Evolutionary conservation across 1,284 basidiomycete species (phyloP), one percentile per base, ranked within the genome.

Genomic region (Fistulinella staudtii): DNA sequence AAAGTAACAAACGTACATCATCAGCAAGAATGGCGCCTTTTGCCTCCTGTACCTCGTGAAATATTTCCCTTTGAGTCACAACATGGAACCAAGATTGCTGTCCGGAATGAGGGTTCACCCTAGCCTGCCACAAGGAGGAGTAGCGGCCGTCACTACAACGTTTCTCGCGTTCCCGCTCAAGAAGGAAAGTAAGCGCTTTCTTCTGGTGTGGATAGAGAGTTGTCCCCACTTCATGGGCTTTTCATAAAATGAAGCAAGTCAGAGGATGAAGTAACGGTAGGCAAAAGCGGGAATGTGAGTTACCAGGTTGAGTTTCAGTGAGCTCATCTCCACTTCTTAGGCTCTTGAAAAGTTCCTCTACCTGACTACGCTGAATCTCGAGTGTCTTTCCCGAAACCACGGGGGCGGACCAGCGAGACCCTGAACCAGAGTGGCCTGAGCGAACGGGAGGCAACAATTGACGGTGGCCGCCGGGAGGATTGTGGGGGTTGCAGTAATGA

Each of bases 121-220:
- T 73, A 41, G 67, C 61, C 55, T 87, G 80, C 91, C 92, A 95
- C 20, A 95, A 68, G 6, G 88, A 87, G 18, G 86, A 82, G 53
- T 76, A 77, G 47, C 68, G 69, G 41, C 80, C 80, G 48, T 77
- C 73, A 15, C 66, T 55, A 17, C 73, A 71, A 21, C 66, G 62
- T 46, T 75, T 75, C 63, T 91, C 88, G 39, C 80, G 77, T 67
- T 99, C 96, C 30, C 94, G 81, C 57, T 95, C 91, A n/a, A 98
- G 75, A 38, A 99, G 71, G 68, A 99, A 99, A 1, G 94, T 93
- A 18, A 99, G 75, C 18, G 94, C 96, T 66, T 96, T 95, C 70
- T 95, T 95, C 71, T 99, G 96, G 71, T 99, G 96, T 14, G 93
- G 89, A 66, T 98, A 98, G 8, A 99, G 74, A 35, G 69, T 76